Percentiles rank a stretch among this genome's conserved stretches.
Evolutionary conservation across 2,329 filamentous ascomycete genomes (phyloP).

Genomic region (Fusarium falciforme): DNA sequence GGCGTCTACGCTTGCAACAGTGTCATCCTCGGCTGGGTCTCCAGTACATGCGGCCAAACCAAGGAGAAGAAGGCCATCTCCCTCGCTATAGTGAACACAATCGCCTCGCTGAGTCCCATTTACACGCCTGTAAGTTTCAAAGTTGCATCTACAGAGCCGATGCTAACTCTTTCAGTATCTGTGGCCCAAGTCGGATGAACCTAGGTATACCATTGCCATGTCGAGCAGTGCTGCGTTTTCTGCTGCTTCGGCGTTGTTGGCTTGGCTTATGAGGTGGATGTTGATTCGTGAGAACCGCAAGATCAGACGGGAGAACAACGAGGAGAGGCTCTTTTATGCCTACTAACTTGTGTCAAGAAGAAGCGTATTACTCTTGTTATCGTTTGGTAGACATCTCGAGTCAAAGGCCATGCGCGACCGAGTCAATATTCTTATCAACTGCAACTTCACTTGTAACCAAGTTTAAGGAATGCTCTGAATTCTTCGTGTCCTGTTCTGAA

Average conservation of each 20-base stretch:
- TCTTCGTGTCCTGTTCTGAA: not conserved
- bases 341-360: not conserved
- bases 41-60: conserved; percentile 51
- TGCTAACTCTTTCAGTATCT: conserved; percentile 38
- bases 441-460: not conserved
- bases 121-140: conserved; percentile 26
- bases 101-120: not conserved
- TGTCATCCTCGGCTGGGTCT: conserved; percentile 53
- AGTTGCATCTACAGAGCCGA: no score
- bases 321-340: conserved; percentile 6
- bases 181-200: conserved; percentile 48
- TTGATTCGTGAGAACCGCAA: conserved; percentile 36
- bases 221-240: conserved; percentile 36
- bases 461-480: not conserved
- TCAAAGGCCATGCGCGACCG: not conserved
- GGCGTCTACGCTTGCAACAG: conserved; percentile 49
- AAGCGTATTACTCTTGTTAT: not conserved
- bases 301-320: conserved; percentile 18
- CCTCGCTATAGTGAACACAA: conserved; percentile 44
- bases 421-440: not conserved
- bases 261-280: conserved; percentile 41
- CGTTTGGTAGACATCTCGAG: not conserved
- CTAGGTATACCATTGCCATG: conserved; percentile 41
- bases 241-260: conserved; percentile 36
- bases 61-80: conserved; percentile 54